Conservation (phyloP, 352 stramenopile genomes). For the Globisporangium nunn region DNA sequence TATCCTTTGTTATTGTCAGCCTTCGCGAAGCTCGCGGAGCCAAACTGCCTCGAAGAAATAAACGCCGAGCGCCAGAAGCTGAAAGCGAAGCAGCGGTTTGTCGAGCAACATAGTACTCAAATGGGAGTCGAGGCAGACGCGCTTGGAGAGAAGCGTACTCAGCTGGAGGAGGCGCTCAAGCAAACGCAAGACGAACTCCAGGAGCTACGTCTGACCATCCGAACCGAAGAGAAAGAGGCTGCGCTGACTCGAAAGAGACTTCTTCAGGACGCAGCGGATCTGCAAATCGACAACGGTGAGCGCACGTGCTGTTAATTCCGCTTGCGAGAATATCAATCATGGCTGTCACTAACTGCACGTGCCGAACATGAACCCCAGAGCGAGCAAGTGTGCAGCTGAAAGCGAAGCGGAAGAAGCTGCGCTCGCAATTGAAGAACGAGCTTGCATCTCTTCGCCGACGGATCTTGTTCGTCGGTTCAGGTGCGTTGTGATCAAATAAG, state of each 20-base stretch:
- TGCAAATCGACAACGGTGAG: slow-evolving; percentile 35
- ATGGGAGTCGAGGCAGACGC: slow-evolving; percentile 23
- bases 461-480: slow-evolving; percentile 27
- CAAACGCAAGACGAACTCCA: slow-evolving; percentile 17
- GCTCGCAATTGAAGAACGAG: slow-evolving; percentile 37
- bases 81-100: slow-evolving; percentile 32
- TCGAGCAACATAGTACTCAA: slow-evolving; percentile 34
- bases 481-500: slow-evolving; percentile 7
- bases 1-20: slow-evolving; percentile 7
- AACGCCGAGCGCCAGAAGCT: slow-evolving; percentile 32
- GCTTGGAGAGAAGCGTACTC: slow-evolving; percentile 16
- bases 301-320: too few relatives aligned
- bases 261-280: slow-evolving; percentile 20
- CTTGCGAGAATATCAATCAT: background rate
- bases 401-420: slow-evolving; percentile 35
- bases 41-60: slow-evolving; percentile 15
- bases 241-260: slow-evolving; percentile 22
- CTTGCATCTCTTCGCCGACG: slow-evolving; percentile 31
- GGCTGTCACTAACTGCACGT: background rate
- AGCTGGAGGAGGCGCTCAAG: slow-evolving; percentile 23
- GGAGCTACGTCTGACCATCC: slow-evolving; percentile 23
- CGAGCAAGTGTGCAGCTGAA: slow-evolving; percentile 33
- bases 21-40: slow-evolving; percentile 11
- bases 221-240: slow-evolving; percentile 30
- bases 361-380: slow-evolving; percentile 11